Percentiles rank a stretch among this genome's conserved stretches.
phyloP scores from a whole-genome alignment of 2,329 filamentous ascomycete species.

The Uncinocarpus reesii region DNA sequence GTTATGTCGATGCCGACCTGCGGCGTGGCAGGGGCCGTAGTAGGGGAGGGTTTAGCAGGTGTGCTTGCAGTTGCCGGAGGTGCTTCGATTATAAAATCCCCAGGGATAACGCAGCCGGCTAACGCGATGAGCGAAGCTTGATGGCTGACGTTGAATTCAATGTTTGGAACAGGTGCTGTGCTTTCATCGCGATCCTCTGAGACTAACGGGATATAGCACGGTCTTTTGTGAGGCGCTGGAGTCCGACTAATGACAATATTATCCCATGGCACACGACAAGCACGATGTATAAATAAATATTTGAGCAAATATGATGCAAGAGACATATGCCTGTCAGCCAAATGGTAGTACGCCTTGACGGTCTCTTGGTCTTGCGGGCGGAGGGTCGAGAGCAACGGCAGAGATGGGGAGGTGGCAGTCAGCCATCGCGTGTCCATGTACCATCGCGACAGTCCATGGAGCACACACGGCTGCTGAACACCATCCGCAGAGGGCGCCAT shows the following conservation, averaged over 20 bases:
- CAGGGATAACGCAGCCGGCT: conserved; percentile 38
- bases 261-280: conserved; percentile 47
- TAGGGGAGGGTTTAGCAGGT: not conserved
- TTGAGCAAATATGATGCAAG: conserved; percentile 53
- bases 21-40: conserved; percentile 17
- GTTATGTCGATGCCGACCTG: conserved; percentile 54
- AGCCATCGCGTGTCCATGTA: conserved; percentile 36
- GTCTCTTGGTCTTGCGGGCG: conserved; percentile 41
- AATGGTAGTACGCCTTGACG: conserved; percentile 42
- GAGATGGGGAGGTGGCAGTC: conserved; percentile 22
- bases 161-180: conserved; percentile 18
- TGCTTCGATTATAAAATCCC: not conserved
- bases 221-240: conserved; percentile 39
- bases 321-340: conserved; percentile 50
- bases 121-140: conserved; percentile 53
- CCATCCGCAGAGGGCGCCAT: not conserved
- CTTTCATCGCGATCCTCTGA: conserved; percentile 14
- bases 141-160: conserved; percentile 57
- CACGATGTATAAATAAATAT: conserved; percentile 48
- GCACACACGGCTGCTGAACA: not conserved
- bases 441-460: conserved; percentile 28
- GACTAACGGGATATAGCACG: conserved; percentile 41
- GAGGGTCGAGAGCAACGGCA: conserved; percentile 35
- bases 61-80: conserved; percentile 9
- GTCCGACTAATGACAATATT: conserved; percentile 46